phyloP scores from a whole-genome alignment of 192 early-diverging fungal species.

The Entomortierella chlamydospora region DNA sequence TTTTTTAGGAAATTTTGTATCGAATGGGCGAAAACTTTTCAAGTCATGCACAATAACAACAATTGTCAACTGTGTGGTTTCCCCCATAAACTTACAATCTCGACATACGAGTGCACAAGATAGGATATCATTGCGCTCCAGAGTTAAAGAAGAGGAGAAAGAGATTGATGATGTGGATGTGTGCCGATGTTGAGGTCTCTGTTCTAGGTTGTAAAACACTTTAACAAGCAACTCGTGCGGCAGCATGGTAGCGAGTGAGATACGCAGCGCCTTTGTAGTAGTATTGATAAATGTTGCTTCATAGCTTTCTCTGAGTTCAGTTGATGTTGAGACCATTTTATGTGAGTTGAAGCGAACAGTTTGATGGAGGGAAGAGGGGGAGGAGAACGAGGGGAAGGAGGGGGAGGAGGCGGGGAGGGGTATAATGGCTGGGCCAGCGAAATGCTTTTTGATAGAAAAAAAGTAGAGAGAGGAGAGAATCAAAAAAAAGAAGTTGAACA shows the following conservation, averaged over 20 bases:
- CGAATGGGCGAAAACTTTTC: too few relatives aligned
- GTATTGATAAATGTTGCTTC: background rate
- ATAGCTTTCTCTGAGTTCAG: background rate
- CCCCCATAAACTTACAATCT: slow-evolving; percentile 52
- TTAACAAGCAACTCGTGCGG: slow-evolving; percentile 48
- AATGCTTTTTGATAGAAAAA: too few relatives aligned
- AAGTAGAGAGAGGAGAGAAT: too few relatives aligned
- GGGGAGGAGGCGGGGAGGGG: too few relatives aligned
- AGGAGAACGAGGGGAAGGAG: too few relatives aligned
- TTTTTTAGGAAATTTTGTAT: background rate
- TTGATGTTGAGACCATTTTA: background rate
- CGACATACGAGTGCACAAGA: slow-evolving; percentile 40
- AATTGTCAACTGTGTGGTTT: too few relatives aligned
- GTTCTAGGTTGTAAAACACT: slow-evolving; percentile 41
- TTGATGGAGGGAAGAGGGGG: background rate
- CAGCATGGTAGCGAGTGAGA: background rate
- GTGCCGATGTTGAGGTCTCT: slow-evolving; percentile 42
- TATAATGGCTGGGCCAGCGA: too few relatives aligned
- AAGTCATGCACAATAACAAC: too few relatives aligned
- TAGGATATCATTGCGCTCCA: slow-evolving; percentile 26
- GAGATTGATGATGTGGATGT: slow-evolving; percentile 33
- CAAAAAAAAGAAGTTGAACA: too few relatives aligned
- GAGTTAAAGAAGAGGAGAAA: slow-evolving; percentile 22
- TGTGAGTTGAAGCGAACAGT: background rate
- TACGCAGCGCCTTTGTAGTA: background rate